Evolutionary conservation across 1,284 basidiomycete genomes (phyloP), one percentile per base, ranked within the genome.

Genomic region (Naganishia albida): DNA sequence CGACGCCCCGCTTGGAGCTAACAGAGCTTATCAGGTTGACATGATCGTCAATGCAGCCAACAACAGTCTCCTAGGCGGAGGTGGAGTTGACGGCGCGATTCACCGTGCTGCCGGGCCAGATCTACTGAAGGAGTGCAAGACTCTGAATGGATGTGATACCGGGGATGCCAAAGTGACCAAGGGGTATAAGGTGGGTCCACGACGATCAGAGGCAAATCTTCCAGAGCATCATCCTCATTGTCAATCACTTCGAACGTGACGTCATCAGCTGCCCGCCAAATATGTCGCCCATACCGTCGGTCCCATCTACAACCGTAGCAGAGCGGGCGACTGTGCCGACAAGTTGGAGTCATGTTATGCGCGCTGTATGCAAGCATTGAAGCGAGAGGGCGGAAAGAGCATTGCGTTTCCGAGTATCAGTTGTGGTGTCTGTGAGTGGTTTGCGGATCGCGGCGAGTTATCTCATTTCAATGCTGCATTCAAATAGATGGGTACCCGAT

Each of bases 221-320:
- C 34, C 34, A 34, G 34, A 34, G 34, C 10, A 34, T 6, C 34
- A 34, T 34, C 6, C 34, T 34, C 34, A 34, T 7, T 12, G 3
- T 26, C 12, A n/a, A 44, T 43, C 39, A 23, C 39, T n/a, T 51
- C 60, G 42, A 53, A 16, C 51, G 15, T 43, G 42, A 50, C 25
- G 39, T 46, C 43, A 15, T 8, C 48, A 75, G 60, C 71, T 81
- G 26, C 72, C 80, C 84, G 88, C 81, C 20, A 85, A 84, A 64
- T 83, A 87, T 68, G 82, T 97, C 64, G 91, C 96, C 20, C 95
- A 97, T 73, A 87, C 95, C 1, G 93, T 96, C 26, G 94, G 94
- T 12, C 93, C 93, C 0, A 77, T 93, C 2, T 95, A 92, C 74
- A 81, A 81, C 0, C 63, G 70, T 0, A 68, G 70, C 1, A 74